Percentiles rank a stretch among this genome's conserved stretches.
phyloP scores from a whole-genome alignment of 2,329 filamentous ascomycete genomes.

The Graphilbum sp. region DNA sequence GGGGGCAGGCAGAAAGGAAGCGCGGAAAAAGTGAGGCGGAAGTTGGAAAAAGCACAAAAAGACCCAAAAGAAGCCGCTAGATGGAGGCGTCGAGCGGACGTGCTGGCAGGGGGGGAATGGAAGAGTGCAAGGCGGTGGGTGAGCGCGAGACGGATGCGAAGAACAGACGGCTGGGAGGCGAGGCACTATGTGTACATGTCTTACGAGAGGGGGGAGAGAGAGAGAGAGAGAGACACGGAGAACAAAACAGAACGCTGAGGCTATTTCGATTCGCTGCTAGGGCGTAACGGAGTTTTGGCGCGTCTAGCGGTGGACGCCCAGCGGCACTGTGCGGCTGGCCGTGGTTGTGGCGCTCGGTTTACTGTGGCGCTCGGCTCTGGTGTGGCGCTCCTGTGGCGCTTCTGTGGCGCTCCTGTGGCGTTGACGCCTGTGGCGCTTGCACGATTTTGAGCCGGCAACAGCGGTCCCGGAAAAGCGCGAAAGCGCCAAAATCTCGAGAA shows the following conservation, averaged over 20 bases:
- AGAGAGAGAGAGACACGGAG: not conserved
- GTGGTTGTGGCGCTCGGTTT: no score
- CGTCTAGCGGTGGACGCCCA: no score
- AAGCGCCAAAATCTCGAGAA: constrained; percentile 4
- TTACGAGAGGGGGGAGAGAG: no score
- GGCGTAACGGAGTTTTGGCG: no score
- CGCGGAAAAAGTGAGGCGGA: constrained; percentile 11
- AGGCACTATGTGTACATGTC: no score
- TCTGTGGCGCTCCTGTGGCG: no score
- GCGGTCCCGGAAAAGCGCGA: constrained; percentile 12
- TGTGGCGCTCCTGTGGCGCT: not conserved
- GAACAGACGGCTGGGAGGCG: no score
- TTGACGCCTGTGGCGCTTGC: not conserved
- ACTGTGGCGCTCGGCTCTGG: no score
- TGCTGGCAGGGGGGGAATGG: not conserved
- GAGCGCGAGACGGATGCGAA: not conserved
- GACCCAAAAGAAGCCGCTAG: constrained; percentile 1
- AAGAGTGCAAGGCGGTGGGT: not conserved
- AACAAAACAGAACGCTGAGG: constrained; percentile 2
- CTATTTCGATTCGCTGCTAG: constrained; percentile 1
- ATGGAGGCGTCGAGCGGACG: not conserved
- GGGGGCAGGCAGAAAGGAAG: not conserved
- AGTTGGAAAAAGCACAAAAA: not conserved
- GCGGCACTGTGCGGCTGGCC: no score
- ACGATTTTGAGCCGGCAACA: constrained; percentile 9